These are phyloP conservation scores for Lodderomyces pseudojiufengensis DNA, from an alignment of 1,139 yeast genomes.

Conservation along the genomic window DNA sequence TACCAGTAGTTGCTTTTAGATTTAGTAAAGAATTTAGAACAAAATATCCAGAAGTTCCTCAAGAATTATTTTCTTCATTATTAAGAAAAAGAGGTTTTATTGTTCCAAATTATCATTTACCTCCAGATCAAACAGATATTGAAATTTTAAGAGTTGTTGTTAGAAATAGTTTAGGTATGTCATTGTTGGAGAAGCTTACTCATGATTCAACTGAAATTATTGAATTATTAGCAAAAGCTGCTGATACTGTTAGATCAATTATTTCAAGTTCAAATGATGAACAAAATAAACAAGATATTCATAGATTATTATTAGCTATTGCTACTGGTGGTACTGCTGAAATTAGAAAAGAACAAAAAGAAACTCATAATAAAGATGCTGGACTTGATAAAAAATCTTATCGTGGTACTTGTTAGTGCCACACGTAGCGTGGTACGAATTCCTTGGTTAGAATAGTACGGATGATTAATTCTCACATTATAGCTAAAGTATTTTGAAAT, in stretches of 20 bases:
- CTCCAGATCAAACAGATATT: constrained; percentile 49
- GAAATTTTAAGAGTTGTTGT: constrained; percentile 87
- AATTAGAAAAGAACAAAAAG: constrained; percentile 23
- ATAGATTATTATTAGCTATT: constrained; percentile 34
- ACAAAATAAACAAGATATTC: constrained; percentile 22
- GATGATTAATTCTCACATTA: too few relatives aligned
- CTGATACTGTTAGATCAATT: constrained; percentile 25
- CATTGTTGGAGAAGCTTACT: constrained; percentile 69
- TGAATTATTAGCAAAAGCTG: constrained; percentile 47
- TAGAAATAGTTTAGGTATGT: constrained; percentile 66
- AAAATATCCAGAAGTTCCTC: constrained; percentile 81
- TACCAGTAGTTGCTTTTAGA: constrained; percentile 87
- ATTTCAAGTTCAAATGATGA: constrained; percentile 18
- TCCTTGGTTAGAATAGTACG: too few relatives aligned
- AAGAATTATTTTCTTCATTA: constrained; percentile 66
- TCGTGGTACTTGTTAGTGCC: constrained; percentile 58
- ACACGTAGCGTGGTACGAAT: too few relatives aligned
- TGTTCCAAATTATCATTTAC: constrained; percentile 85
- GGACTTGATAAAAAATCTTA: constrained; percentile 40
- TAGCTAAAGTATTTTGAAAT: too few relatives aligned
- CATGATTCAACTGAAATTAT: constrained; percentile 57
- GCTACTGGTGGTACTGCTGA: constrained; percentile 38
- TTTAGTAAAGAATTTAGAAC: constrained; percentile 56
- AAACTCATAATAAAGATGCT: constrained; percentile 21
- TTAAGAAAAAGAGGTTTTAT: constrained; percentile 83